These are phyloP conservation scores for Backusella westeae DNA, from an alignment of 192 early-diverging fungal species.

Conservation along the genomic window DNA sequence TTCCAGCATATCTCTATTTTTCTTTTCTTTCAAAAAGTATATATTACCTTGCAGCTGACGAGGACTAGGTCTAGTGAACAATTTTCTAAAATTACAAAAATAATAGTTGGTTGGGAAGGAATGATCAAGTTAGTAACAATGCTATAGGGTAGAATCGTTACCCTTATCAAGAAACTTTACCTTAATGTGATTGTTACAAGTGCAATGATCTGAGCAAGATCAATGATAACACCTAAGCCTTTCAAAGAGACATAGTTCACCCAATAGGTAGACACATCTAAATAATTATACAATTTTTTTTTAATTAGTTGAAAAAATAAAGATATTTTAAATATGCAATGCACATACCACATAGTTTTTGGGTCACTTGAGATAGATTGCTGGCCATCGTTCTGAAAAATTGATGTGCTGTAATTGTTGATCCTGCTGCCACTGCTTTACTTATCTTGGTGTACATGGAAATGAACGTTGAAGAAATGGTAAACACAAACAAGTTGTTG, in stretches of 20 bases:
- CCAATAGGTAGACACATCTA: conserved; percentile 66
- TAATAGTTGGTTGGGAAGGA: background rate
- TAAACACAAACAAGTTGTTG: conserved; percentile 68
- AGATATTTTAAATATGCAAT: background rate
- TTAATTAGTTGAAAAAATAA: background rate
- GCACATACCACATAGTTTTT: conserved; percentile 20
- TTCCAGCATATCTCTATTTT: background rate
- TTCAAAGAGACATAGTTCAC: conserved; percentile 70
- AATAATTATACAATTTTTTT: background rate
- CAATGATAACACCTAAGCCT: conserved; percentile 61
- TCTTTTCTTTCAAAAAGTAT: background rate
- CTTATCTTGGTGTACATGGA: conserved; percentile 26
- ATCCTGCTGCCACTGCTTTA: background rate
- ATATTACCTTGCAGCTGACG: conserved; percentile 57
- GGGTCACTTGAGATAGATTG: conserved; percentile 20
- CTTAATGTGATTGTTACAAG: conserved; percentile 44
- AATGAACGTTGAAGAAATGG: conserved; percentile 41
- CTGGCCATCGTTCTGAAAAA: conserved; percentile 14
- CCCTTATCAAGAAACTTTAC: background rate
- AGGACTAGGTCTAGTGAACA: conserved; percentile 61
- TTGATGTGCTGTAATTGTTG: background rate
- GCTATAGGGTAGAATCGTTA: no score
- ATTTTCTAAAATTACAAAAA: conserved; percentile 43
- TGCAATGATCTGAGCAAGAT: conserved; percentile 66
- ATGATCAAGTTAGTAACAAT: background rate